Evolutionary conservation across 768 basidiomycete species (phyloP), one percentile per base, ranked within the genome.

Genomic region (Fistulinella prunicolor): DNA sequence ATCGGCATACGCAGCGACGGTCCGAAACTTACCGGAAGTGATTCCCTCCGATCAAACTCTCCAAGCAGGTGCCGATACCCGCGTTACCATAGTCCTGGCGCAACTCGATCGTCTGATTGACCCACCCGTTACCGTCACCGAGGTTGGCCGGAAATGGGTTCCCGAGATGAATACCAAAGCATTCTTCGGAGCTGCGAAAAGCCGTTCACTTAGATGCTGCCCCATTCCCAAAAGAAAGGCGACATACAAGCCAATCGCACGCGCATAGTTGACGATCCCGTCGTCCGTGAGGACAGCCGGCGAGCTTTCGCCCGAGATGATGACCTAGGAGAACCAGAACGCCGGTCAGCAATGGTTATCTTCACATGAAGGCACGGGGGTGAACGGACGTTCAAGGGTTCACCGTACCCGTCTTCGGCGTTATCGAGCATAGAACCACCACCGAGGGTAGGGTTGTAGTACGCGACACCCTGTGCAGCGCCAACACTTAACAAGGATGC

Each of bases 241-340:
- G 22, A 66, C 76, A 52, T 55, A 85, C 83, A 83, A 85, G 14
- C 82, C 83, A 44, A 85, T 76, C 4, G 83, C 76, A 28, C 64
- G 71, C 0, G 81, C 83, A 57, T 73, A 86, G 55, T 83, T 83
- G 38, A 81, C 36, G 41, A 85, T 59, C 0, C 84, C 83, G 22
- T 64, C 53, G 45, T 81, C 73, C 0, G 77, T 82, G 43, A 85
- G 73, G 14, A 86, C 79, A 0, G 19, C 67, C 0, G 78, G 66
- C 8, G 82, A 82, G 57, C 83, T 86, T 35, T 74, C 55, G 0
- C 78, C 83, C 2, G 85, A 87, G 46, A 87, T 76, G 53, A 88
- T 85, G 38, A 86, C 73, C 76, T 77, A 36, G 3, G 9, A 10
- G 16, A 21, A 14, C n/a, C 20, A 17, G n/a, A 3, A 1, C 22